Percentiles rank a stretch among this genome's conserved stretches.
phyloP scores from a whole-genome alignment of 331 rosid genomes.

The Rhamnella rubrinervis region DNA sequence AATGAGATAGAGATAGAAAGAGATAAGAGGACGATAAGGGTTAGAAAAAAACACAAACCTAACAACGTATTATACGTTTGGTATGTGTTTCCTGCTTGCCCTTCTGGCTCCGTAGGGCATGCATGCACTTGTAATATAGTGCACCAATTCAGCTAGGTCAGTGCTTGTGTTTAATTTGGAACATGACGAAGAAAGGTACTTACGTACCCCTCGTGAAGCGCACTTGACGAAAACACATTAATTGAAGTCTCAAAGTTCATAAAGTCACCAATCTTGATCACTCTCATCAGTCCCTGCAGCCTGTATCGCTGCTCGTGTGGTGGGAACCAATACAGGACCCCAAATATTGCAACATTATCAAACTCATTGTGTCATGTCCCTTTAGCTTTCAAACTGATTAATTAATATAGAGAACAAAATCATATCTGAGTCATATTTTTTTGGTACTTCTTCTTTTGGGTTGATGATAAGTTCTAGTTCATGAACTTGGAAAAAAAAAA shows the following conservation, averaged over 20 bases:
- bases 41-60: slow-evolving; percentile 9
- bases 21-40: background rate
- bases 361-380: background rate
- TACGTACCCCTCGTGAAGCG: too few species aligned
- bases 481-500: too few species aligned
- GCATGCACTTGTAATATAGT: background rate
- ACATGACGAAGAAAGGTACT: too few species aligned
- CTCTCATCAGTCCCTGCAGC: slow-evolving; percentile 5
- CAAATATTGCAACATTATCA: too few species aligned
- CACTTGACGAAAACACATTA: too few species aligned
- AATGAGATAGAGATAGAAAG: slow-evolving; percentile 22
- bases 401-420: background rate
- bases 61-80: slow-evolving; percentile 22
- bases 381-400: slow-evolving; percentile 1
- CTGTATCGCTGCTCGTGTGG: slow-evolving; percentile 7
- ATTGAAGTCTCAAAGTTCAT: too few species aligned
- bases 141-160: too few species aligned
- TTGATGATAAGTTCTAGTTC: too few species aligned
- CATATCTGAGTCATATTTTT: background rate
- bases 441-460: background rate
- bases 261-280: background rate
- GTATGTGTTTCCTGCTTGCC: slow-evolving; percentile 28
- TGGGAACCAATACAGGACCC: background rate
- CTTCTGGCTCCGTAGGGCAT: slow-evolving; percentile 23
- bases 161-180: too few species aligned